A percentile compares a stretch with the other conserved stretches of the same genome.
Conservation (phyloP, 2,329 filamentous ascomycete species). For the Ambrosiella xylebori region DNA sequence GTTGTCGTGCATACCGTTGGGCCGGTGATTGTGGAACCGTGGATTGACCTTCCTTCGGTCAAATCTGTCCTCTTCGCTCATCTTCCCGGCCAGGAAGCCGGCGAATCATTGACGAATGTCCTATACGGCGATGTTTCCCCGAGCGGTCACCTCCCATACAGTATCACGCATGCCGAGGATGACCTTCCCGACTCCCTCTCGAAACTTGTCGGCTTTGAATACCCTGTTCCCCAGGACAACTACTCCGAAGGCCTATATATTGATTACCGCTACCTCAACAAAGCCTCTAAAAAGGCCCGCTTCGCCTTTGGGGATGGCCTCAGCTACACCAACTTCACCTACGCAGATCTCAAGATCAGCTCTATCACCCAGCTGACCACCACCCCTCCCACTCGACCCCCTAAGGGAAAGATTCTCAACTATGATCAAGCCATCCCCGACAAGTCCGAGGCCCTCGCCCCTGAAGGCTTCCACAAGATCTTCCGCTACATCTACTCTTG, state of each 20-base stretch:
- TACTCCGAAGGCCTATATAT: constrained; percentile 67
- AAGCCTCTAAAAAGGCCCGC: constrained; percentile 51
- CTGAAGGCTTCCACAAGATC: constrained; percentile 39
- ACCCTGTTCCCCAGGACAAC: constrained; percentile 61
- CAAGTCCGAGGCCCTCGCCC: constrained; percentile 38
- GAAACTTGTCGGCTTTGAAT: constrained; percentile 22
- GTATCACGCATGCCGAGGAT: constrained; percentile 48
- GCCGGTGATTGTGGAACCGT: constrained; percentile 61
- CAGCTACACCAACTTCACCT: constrained; percentile 58
- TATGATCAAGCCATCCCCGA: constrained; percentile 36
- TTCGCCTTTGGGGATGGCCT: constrained; percentile 80
- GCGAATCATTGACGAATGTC: constrained; percentile 62
- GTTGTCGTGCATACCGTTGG: constrained; percentile 80
- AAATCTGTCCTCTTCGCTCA: constrained; percentile 72
- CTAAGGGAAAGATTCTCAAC: constrained; percentile 25
- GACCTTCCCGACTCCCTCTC: constrained; percentile 53
- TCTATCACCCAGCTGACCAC: constrained; percentile 27
- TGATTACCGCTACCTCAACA: constrained; percentile 83
- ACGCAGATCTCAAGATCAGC: constrained; percentile 33
- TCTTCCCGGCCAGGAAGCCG: constrained; percentile 72
- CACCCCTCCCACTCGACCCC: constrained; percentile 20
- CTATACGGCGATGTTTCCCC: constrained; percentile 60
- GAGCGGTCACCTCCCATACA: constrained; percentile 75
- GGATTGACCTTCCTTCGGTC: constrained; percentile 60
- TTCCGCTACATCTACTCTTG: constrained; percentile 56